phyloP scores from a whole-genome alignment of 1,284 basidiomycete genomes.

The Pseudozyma flocculosa region DNA sequence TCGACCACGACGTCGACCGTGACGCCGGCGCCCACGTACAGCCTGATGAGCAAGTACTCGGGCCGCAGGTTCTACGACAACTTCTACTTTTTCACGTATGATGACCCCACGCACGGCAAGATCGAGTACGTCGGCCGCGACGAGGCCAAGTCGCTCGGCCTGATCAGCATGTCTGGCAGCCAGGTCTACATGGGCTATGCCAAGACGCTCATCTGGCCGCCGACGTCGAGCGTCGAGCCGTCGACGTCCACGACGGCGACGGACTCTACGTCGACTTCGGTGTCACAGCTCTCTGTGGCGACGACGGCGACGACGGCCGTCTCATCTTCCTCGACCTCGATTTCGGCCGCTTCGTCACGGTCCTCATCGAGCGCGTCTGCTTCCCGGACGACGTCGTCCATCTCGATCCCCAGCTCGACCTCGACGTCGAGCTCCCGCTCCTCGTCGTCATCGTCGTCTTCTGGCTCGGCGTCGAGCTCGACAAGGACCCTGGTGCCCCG shows the following conservation, averaged over 20 bases:
- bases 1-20: constrained; percentile 8
- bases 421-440: no score
- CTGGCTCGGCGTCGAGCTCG: no score
- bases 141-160: constrained; percentile 19
- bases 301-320: no score
- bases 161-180: constrained; percentile 26
- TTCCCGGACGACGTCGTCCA: no score
- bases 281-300: background rate
- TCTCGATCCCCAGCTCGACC: no score
- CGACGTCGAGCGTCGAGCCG: constrained; percentile 4
- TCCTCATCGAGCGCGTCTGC: no score
- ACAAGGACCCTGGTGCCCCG: no score
- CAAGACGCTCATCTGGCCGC: constrained; percentile 24
- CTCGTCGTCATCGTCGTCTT: no score
- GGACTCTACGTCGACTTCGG: background rate
- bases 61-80: constrained; percentile 43
- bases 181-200: constrained; percentile 40
- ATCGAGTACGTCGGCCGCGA: constrained; percentile 25
- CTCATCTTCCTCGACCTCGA: no score
- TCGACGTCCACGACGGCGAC: constrained; percentile 5
- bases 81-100: constrained; percentile 42
- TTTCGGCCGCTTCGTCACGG: no score
- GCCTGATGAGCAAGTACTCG: constrained; percentile 21
- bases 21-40: constrained; percentile 17
- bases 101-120: constrained; percentile 40